Base-by-base conservation (phyloP, 352 stramenopile species). In the Globisporangium sylvaticum region DNA sequence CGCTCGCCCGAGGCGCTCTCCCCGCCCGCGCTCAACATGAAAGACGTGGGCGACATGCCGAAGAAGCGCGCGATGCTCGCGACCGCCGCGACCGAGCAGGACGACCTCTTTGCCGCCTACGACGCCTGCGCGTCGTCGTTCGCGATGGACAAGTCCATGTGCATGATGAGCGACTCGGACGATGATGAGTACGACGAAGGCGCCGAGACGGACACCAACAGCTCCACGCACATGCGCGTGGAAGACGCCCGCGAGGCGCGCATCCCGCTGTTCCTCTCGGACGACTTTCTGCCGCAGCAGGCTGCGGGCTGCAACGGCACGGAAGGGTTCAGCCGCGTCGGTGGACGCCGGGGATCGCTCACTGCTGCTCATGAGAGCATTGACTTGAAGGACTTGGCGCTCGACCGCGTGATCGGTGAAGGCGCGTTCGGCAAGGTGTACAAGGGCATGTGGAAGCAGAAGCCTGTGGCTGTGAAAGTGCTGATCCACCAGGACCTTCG, bases 351-450 rank as follows among this genome's bases (percentile, higher is more conserved):
- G 34, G 42, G 59, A 34, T 62, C 66, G 73, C 44, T 79, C 76
- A 31, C 71, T 75, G 29, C 73, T 76, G 58, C 76, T 2, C 81
- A 83, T 50, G 71, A 78, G 64, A 84, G 74, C 52, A 87, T 94
- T 58, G 65, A 88, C 65, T 87, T 90, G 72, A 65, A 66, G 4
- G 83, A 95, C 55, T 69, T 95, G 4, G 34, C 67, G 20, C 67
- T 93, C 12, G 77, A 75, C 9, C 69, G 71, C 29, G 75, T 92
- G 8, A 89, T 95, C 24, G 87, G 87, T 31, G 79, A 92, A 76
- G 87, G 87, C 42, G 87, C 87, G 10, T 95, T 95, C 54, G 87
- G 84, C 10, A 89, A 90, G 64, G 87, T 95, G 39, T 91, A 87
- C 64, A 76, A 84, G 63, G 87, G 73, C 15, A 76, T 66, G 25